A percentile compares a stretch with the other conserved stretches of the same genome.
Conservation (phyloP, 441 rosid genomes). For the Populus hybrid region DNA sequence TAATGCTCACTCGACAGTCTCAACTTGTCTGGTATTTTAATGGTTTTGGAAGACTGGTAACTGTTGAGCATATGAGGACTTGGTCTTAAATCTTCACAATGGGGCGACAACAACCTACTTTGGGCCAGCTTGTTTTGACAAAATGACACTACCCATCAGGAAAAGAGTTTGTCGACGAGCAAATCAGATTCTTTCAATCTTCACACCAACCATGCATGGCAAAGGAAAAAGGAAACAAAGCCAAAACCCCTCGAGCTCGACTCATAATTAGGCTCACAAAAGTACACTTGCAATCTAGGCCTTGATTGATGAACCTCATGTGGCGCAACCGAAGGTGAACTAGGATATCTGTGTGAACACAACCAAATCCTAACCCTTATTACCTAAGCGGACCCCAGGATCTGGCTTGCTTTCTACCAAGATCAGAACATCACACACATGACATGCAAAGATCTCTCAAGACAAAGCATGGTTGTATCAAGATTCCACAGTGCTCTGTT, state of each 20-base stretch:
- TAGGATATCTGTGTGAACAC: background rate
- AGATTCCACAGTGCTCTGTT: background rate
- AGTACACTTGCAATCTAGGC: background rate
- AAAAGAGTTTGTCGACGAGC: background rate
- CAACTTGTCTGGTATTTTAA: slow-evolving; percentile 13
- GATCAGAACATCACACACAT: background rate
- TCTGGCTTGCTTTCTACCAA: background rate
- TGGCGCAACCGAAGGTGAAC: background rate
- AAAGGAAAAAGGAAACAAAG: background rate
- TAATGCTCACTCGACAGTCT: slow-evolving; percentile 19
- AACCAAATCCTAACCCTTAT: background rate
- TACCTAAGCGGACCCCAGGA: background rate
- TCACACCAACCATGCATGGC: background rate
- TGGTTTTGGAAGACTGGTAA: background rate
- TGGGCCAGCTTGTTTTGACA: slow-evolving; percentile 18
- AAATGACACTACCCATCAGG: background rate
- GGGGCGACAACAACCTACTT: slow-evolving; percentile 19
- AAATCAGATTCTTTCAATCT: background rate
- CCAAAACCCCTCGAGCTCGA: background rate
- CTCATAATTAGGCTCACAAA: background rate
- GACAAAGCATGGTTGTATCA: background rate
- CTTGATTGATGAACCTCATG: background rate
- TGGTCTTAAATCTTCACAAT: background rate
- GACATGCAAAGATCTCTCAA: background rate
- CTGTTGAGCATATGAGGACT: slow-evolving; percentile 32